Base-by-base conservation (phyloP, 2,329 filamentous ascomycete species). In the Xylariaceae sp. region DNA sequence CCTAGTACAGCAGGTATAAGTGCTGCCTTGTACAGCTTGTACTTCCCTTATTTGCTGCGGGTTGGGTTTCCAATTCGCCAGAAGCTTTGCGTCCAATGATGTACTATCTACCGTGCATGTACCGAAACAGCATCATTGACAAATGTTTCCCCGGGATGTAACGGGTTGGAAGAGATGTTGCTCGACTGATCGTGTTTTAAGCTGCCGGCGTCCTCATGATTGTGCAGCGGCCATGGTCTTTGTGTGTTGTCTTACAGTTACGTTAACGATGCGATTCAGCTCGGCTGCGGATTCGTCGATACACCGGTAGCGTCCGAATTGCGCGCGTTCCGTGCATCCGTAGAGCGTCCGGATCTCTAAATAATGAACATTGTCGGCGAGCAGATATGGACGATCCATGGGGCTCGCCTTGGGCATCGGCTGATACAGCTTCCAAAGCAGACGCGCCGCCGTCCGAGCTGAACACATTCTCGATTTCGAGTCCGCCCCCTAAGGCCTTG, bases 331-430 rank as follows among this genome's bases (percentile, higher is more conserved):
- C 40, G 44, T 26, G 21, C 35, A 34, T 32, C 31, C 40, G 23
- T 31, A 26, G 35, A 38, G 39, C 32, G 39, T 28, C 37, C 21
- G 36, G 34, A 42, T 38, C 40, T 47, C 44, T n/a, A n/a, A 44
- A 59, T 41, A 46, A 60, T 59, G 57, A 55, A 15, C 50, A 53
- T 47, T 41, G 47, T 42, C 36, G 43, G 42, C 53, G 62, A 59
- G 52, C 21, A 58, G 63, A 55, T 48, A 79, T 79, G 75, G 75
- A 79, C 59, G 73, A 79, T 73, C 74, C 75, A 53, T 79, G 75
- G 75, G 71, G 70, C 60, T 77, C 74, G 51, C 75, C 75, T 61
- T 78, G 75, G 75, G 67, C 70, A 43, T 65, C 64, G 42, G 56
- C 63, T 55, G 59, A 71, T 52, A 47, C 56, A 53, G 53, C 51